Evolutionary conservation across 2,329 filamentous ascomycete genomes (phyloP).

Genomic region (Penicillium expansum): DNA sequence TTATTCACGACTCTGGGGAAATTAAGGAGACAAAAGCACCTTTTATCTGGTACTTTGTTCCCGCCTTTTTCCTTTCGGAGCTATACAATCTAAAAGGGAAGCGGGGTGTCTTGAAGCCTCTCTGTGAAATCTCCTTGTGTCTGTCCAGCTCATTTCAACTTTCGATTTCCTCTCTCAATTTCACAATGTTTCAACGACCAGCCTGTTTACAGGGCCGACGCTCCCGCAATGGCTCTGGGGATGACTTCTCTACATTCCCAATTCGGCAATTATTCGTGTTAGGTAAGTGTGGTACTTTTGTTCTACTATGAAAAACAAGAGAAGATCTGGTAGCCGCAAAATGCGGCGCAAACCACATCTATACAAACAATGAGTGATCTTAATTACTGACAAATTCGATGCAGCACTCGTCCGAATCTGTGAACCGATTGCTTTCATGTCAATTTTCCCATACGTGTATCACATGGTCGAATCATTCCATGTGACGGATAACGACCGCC

Average conservation of each 20-base stretch:
- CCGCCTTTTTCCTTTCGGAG: conserved; percentile 1
- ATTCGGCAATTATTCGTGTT: conserved; percentile 54
- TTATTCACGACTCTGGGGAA: conserved; percentile 24
- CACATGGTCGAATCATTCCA: conserved; percentile 94
- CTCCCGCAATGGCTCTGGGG: conserved; percentile 24
- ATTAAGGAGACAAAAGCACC: conserved; percentile 29
- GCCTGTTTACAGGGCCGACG: conserved; percentile 34
- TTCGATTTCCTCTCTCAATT: not conserved
- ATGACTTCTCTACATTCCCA: conserved; percentile 52
- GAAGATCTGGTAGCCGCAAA: not conserved
- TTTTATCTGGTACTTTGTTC: conserved; percentile 25
- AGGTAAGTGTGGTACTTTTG: conserved; percentile 39
- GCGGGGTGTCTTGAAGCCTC: conserved; percentile 9
- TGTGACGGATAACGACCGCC: conserved; percentile 71
- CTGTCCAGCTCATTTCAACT: not conserved
- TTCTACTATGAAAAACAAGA: conserved; percentile 13
- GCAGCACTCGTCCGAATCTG: conserved; percentile 89
- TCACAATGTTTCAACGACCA: conserved; percentile 36
- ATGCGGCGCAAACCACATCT: conserved; percentile 2
- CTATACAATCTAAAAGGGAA: conserved; percentile 17
- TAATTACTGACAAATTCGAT: conserved; percentile 8
- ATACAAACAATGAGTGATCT: not conserved
- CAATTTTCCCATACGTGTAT: conserved; percentile 97
- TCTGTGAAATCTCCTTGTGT: not conserved
- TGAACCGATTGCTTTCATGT: conserved; percentile 99